Conservation (phyloP, 495 filamentous ascomycete genomes). For the Penicillium angulare region DNA sequence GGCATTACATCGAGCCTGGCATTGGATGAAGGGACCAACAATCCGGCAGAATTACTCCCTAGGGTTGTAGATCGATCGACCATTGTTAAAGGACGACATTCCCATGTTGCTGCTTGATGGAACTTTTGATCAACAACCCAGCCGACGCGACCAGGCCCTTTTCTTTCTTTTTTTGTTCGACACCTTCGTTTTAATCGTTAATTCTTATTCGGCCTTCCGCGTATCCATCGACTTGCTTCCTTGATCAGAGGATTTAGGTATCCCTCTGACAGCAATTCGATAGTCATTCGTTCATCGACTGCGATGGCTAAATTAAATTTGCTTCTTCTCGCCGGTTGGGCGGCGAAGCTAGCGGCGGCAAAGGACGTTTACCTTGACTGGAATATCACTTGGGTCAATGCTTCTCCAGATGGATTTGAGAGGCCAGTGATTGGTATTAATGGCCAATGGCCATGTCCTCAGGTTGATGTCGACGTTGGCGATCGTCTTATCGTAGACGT, state of each 20-base stretch:
- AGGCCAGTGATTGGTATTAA: conserved; percentile 82
- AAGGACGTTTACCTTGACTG: conserved; percentile 55
- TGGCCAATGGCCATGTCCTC: conserved; percentile 72
- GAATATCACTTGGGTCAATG: conserved; percentile 76
- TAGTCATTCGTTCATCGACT: conserved; percentile 18
- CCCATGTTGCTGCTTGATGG: background rate
- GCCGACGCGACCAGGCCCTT: conserved; percentile 11
- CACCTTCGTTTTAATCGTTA: conserved; percentile 7
- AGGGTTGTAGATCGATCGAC: conserved; percentile 16
- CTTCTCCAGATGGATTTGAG: conserved; percentile 73
- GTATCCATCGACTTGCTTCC: conserved; percentile 2
- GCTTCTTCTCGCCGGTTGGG: conserved; percentile 21
- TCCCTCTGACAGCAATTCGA: conserved; percentile 14
- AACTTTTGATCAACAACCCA: conserved; percentile 6
- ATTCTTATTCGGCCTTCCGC: conserved; percentile 1
- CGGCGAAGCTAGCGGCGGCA: conserved; percentile 23
- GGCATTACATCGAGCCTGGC: conserved; percentile 2
- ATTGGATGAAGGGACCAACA: background rate
- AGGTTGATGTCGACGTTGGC: conserved; percentile 65
- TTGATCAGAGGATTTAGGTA: conserved; percentile 20
- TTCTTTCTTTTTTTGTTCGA: conserved; percentile 14
- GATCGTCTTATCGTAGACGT: conserved; percentile 74
- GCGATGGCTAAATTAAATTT: conserved; percentile 23
- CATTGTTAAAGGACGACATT: conserved; percentile 9
- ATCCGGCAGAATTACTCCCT: conserved; percentile 24